These are phyloP conservation scores for Saccharomycopsis fibuligera DNA, from an alignment of 805 yeast genomes.

Conservation along the genomic window DNA sequence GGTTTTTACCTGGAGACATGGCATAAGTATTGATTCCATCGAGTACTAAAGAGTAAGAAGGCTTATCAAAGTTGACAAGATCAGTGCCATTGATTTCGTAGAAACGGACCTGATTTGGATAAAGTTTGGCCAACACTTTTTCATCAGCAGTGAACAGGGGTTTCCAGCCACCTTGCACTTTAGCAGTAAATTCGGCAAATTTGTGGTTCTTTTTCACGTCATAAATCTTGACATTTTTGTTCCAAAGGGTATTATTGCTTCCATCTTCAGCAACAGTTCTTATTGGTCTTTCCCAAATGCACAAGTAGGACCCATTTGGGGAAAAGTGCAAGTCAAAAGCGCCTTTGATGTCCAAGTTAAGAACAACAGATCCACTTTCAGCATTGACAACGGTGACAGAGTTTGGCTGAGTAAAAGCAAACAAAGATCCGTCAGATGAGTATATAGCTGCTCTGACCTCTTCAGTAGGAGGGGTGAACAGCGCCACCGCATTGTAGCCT, in stretches of 20 bases:
- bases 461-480: conserved; percentile 27
- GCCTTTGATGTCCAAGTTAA: conserved; percentile 51
- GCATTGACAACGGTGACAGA: conserved; percentile 50
- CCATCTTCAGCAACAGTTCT: conserved; percentile 41
- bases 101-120: conserved; percentile 59
- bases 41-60: conserved; percentile 51
- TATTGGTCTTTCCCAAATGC: conserved; percentile 87
- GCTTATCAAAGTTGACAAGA: conserved; percentile 39
- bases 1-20: conserved; percentile 82
- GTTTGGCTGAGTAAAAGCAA: conserved; percentile 68
- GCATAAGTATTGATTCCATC: conserved; percentile 56
- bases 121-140: conserved; percentile 54
- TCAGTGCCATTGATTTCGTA: conserved; percentile 44
- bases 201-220: conserved; percentile 43
- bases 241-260: conserved; percentile 53
- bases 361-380: conserved; percentile 39
- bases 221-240: conserved; percentile 76
- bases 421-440: conserved; percentile 59
- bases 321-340: conserved; percentile 81
- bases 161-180: conserved; percentile 84
- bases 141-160: conserved; percentile 88
- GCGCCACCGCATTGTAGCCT: conserved; percentile 26
- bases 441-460: conserved; percentile 63
- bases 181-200: conserved; percentile 62
- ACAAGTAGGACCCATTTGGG: conserved; percentile 76